Evolutionary conservation across 306 rosid species (phyloP).

Genomic region (Casuarina cunninghamiana): DNA sequence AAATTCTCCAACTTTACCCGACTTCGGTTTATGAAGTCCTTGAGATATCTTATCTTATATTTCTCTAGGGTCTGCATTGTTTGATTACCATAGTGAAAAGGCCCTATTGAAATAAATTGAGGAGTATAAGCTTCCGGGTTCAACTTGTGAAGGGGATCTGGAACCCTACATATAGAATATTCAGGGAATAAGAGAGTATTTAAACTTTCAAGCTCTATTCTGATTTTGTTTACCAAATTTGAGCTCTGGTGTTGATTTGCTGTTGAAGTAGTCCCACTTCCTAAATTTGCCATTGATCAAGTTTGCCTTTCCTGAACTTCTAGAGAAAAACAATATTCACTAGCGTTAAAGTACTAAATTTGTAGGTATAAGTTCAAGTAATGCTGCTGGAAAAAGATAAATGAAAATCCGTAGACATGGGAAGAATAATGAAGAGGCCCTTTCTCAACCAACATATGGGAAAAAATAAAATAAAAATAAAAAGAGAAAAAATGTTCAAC

Average conservation of each 20-base stretch:
- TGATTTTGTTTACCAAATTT: slow-evolving; percentile 5
- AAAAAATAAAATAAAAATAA: no score
- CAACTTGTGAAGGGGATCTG: slow-evolving; percentile 20
- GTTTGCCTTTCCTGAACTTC: no score
- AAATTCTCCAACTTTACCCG: not conserved
- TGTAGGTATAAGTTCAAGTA: no score
- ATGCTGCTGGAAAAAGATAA: no score
- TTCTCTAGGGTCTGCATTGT: slow-evolving; percentile 27
- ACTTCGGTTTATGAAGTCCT: not conserved
- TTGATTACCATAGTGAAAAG: slow-evolving; percentile 16
- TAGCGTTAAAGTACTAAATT: no score
- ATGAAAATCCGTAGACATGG: no score
- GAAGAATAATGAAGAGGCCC: no score
- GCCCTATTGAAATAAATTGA: slow-evolving; percentile 39
- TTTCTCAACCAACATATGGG: no score
- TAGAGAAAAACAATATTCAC: no score
- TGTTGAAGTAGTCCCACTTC: not conserved
- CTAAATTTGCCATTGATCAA: no score
- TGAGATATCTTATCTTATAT: slow-evolving; percentile 21
- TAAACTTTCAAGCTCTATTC: not conserved
- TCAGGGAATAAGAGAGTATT: not conserved
- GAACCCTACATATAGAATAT: slow-evolving; percentile 35
- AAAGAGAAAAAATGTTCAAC: no score
- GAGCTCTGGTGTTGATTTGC: not conserved
- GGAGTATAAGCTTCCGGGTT: slow-evolving; percentile 37